These are phyloP conservation scores for Nicotiana tabacum DNA, from an alignment of 257 asterid species.

Conservation along the genomic window DNA sequence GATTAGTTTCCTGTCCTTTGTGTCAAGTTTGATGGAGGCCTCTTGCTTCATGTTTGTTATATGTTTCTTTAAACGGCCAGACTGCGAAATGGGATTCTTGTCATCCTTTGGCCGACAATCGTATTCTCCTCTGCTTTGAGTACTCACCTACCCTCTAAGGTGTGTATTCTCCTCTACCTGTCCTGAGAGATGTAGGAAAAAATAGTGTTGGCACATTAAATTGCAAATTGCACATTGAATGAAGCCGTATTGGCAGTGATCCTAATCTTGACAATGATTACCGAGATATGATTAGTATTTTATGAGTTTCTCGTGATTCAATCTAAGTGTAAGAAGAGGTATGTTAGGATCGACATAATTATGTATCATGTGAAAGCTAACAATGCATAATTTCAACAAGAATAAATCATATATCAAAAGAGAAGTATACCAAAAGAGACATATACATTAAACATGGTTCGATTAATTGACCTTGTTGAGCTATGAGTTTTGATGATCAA, in stretches of 20 bases:
- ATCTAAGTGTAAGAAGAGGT: neutral
- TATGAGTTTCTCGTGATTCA: neutral
- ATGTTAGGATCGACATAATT: no score
- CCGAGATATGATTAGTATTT: neutral
- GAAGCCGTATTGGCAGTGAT: neutral
- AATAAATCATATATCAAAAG: no score
- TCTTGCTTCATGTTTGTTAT: neutral
- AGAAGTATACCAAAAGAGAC: no score
- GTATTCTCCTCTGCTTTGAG: neutral
- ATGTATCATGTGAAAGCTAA: no score
- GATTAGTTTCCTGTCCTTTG: neutral
- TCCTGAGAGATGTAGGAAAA: neutral
- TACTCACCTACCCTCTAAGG: neutral
- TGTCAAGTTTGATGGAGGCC: neutral
- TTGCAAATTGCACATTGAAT: neutral
- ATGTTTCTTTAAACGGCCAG: neutral
- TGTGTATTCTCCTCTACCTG: neutral
- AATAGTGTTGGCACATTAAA: neutral
- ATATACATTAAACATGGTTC: no score
- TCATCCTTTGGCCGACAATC: neutral
- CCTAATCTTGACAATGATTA: neutral
- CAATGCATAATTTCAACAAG: no score
- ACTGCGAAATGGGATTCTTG: neutral
- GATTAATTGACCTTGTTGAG: no score
- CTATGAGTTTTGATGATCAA: no score